A percentile compares a stretch with the other conserved stretches of the same genome.
phyloP scores from a whole-genome alignment of 225 moss, liverwort and hornwort species.

The Bryum argenteum region DNA sequence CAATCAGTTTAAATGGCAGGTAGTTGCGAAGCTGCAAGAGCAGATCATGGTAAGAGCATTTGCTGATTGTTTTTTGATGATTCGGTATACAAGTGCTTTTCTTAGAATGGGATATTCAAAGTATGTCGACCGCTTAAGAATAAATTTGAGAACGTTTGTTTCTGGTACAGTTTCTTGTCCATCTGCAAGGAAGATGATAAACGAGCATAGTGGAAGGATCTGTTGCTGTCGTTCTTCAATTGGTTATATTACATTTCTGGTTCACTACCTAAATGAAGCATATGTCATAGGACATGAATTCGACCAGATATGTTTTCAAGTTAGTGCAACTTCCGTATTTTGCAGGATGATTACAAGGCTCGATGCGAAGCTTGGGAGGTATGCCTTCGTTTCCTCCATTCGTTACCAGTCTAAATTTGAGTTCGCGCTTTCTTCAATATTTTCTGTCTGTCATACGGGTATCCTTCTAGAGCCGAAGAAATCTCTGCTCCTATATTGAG shows the following conservation, averaged over 20 bases:
- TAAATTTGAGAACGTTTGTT: no score
- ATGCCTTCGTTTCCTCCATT: conserved; percentile 17
- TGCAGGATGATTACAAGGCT: conserved; percentile 59
- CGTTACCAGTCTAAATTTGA: background rate
- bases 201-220: conserved; percentile 4
- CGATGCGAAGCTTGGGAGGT: conserved; percentile 65
- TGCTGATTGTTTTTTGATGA: conserved; percentile 17
- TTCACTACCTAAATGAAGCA: background rate
- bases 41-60: conserved; percentile 50
- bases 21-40: conserved; percentile 62
- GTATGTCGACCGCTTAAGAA: conserved; percentile 1
- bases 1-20: conserved; percentile 37
- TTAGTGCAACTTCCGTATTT: conserved; percentile 26
- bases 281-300: conserved; percentile 10
- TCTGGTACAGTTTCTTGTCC: background rate
- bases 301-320: conserved; percentile 20
- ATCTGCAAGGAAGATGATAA: background rate
- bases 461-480: conserved; percentile 10
- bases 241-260: background rate
- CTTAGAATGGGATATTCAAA: background rate
- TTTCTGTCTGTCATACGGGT: background rate
- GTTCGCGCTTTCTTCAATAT: conserved; percentile 6
- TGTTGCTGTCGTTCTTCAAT: background rate
- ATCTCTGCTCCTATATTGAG: conserved; percentile 29
- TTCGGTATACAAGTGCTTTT: conserved; percentile 8